These are phyloP conservation scores for Aurifilum marmelostoma DNA, from an alignment of 2,329 filamentous ascomycete species.

Conservation along the genomic window DNA sequence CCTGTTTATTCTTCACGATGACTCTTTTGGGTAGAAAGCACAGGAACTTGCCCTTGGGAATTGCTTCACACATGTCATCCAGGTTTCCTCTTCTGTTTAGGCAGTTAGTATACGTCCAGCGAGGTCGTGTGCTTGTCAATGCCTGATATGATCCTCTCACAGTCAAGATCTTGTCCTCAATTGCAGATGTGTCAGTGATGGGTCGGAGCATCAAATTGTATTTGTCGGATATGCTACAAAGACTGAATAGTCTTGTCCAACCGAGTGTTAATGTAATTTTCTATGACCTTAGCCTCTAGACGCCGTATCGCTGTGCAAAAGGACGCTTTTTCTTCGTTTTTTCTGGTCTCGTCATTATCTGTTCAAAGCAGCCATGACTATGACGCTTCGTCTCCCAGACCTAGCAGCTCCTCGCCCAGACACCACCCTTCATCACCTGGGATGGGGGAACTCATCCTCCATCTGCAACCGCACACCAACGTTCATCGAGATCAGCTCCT, in stretches of 20 bases:
- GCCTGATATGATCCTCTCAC: not conserved
- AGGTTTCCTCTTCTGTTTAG: not conserved
- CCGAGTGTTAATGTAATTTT: not conserved
- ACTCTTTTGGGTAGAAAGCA: not conserved
- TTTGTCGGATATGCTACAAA: not conserved
- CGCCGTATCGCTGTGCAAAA: constrained; percentile 19
- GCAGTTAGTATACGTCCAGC: not conserved
- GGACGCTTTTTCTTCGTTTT: not conserved
- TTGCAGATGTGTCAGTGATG: not conserved
- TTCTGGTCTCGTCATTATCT: not conserved
- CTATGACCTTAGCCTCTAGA: not conserved
- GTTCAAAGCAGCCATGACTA: constrained; percentile 14
- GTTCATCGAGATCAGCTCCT: constrained; percentile 98
- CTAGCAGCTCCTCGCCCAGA: not conserved
- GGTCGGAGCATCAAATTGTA: not conserved
- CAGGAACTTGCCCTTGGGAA: not conserved
- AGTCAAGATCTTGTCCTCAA: not conserved
- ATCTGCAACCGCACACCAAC: constrained; percentile 90
- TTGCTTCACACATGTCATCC: not conserved
- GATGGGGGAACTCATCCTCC: constrained; percentile 88
- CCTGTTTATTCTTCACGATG: too few species aligned
- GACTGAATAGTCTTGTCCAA: not conserved
- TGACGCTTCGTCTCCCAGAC: not conserved
- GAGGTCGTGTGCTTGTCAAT: not conserved
- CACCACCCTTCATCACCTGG: constrained; percentile 37